Evolutionary conservation across 2,329 filamentous ascomycete species (phyloP).

Genomic region (Tolypocladium paradoxum): DNA sequence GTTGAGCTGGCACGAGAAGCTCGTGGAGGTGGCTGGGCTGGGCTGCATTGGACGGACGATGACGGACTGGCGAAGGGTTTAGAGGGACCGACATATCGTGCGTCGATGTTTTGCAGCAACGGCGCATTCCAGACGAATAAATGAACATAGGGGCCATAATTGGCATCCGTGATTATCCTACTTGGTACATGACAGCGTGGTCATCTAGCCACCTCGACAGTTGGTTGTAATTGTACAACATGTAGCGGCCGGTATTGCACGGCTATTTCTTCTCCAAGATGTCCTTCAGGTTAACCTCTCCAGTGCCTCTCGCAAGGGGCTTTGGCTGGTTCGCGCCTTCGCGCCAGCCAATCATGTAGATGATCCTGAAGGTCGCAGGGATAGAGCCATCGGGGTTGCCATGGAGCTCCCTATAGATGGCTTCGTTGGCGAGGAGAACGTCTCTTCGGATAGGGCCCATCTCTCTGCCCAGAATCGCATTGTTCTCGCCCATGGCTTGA

Average conservation of each 20-base stretch:
- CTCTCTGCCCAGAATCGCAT: conserved; percentile 78
- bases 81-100: conserved; percentile 1
- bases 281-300: conserved; percentile 81
- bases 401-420: conserved; percentile 80
- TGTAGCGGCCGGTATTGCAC: neutral
- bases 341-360: conserved; percentile 99
- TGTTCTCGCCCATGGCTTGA: conserved; percentile 92
- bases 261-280: conserved; percentile 42
- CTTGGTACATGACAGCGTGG: neutral
- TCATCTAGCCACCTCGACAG: neutral
- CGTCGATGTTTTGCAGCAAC: neutral
- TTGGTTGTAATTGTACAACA: neutral
- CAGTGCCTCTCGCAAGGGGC: conserved; percentile 74
- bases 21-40: conserved; percentile 84
- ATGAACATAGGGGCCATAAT: neutral
- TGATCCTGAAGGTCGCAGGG: conserved; percentile 87
- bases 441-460: conserved; percentile 69
- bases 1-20: conserved; percentile 97
- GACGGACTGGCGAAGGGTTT: conserved; percentile 82
- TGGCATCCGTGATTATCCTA: neutral
- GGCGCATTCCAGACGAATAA: neutral
- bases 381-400: conserved; percentile 67
- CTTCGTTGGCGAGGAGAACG: conserved; percentile 76
- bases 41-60: conserved; percentile 90
- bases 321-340: conserved; percentile 68